Evolutionary conservation across 2,329 filamentous ascomycete species (phyloP).

Genomic region (Colletotrichum cordylinicola): DNA sequence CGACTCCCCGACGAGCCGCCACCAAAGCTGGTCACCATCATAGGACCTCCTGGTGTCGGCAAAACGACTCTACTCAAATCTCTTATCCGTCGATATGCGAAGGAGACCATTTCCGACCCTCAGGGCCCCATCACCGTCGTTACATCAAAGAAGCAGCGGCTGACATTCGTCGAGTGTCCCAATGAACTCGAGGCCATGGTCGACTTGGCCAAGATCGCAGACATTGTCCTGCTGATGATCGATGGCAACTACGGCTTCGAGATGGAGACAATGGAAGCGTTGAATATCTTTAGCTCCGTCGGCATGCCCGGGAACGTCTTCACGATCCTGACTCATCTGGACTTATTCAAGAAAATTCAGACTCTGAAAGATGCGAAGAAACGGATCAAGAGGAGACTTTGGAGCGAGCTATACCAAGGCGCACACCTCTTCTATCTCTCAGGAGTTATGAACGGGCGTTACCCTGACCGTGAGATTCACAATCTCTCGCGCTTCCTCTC

Average conservation of each 20-base stretch:
- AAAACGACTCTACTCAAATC: constrained; percentile 97
- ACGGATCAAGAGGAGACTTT: constrained; percentile 91
- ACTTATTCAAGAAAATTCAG: constrained; percentile 93
- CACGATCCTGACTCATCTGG: constrained; percentile 93
- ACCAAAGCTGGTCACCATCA: constrained; percentile 89
- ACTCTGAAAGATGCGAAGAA: constrained; percentile 94
- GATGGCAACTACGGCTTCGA: constrained; percentile 99
- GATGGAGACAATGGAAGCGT: constrained; percentile 99
- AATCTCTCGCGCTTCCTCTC: constrained; percentile 94
- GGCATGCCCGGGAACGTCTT: constrained; percentile 99
- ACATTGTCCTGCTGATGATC: constrained; percentile 97
- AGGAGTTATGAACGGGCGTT: constrained; percentile 94
- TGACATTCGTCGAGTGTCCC: constrained; percentile 97
- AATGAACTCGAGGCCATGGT: constrained; percentile 97
- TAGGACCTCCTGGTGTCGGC: constrained; percentile 92
- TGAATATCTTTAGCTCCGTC: constrained; percentile 90
- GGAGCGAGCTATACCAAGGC: constrained; percentile 96
- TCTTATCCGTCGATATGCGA: constrained; percentile 90
- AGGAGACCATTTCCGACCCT: constrained; percentile 89
- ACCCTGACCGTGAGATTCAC: constrained; percentile 95
- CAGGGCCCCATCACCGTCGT: constrained; percentile 94
- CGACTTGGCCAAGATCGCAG: constrained; percentile 94
- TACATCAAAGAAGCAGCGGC: constrained; percentile 91
- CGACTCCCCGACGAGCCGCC: constrained; percentile 94
- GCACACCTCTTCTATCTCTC: constrained; percentile 97